Conservation (phyloP, 2,329 filamentous ascomycete species). For the Monosporascus sp. region DNA sequence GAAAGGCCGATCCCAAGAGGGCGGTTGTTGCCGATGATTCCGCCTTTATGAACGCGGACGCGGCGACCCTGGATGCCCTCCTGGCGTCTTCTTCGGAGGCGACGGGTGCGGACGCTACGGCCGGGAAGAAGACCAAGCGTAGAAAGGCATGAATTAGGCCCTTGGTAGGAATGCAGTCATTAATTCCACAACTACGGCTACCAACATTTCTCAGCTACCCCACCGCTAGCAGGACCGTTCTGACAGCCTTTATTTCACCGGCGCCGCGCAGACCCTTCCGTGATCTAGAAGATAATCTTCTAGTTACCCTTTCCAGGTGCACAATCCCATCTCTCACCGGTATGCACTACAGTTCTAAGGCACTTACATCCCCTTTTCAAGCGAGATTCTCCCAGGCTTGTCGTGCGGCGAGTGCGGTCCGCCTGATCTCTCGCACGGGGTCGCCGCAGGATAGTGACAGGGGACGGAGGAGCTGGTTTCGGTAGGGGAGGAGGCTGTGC, state of each 20-base stretch:
- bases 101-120: slow-evolving; percentile 10
- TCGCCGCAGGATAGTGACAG: slow-evolving; percentile 50
- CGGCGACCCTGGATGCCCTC: slow-evolving; percentile 44
- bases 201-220: too few species aligned
- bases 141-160: slow-evolving; percentile 24
- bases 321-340: neutral
- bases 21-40: slow-evolving; percentile 31
- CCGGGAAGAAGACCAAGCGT: slow-evolving; percentile 26
- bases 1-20: slow-evolving; percentile 58
- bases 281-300: neutral
- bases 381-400: slow-evolving; percentile 40
- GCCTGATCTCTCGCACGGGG: slow-evolving; percentile 46
- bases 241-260: too few species aligned
- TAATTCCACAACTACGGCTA: too few species aligned
- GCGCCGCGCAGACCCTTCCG: too few species aligned
- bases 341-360: neutral
- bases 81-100: slow-evolving; percentile 21
- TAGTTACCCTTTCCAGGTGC: neutral
- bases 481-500: slow-evolving; percentile 38
- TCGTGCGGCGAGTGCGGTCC: slow-evolving; percentile 43
- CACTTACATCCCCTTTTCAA: slow-evolving; percentile 11
- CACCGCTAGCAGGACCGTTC: too few species aligned
- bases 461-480: slow-evolving; percentile 39
- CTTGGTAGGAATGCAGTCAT: too few species aligned
- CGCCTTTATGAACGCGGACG: slow-evolving; percentile 33